Conservation (phyloP, 495 filamentous ascomycete species). For the Penicillium angulare region DNA sequence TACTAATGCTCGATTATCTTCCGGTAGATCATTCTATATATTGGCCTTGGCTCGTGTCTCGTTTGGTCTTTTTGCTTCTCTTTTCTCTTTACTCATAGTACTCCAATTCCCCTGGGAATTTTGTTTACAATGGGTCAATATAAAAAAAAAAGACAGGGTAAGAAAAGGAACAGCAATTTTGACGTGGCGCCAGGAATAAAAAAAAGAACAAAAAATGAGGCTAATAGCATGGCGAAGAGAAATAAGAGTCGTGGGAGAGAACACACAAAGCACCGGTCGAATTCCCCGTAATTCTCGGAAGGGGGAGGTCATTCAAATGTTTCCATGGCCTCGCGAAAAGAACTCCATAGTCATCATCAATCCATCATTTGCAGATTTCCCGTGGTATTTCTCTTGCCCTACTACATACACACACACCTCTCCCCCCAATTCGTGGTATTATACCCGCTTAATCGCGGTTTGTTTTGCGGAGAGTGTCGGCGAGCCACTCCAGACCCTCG, state of each 20-base stretch:
- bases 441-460: constrained; percentile 68
- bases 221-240: constrained; percentile 47
- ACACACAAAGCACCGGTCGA: constrained; percentile 37
- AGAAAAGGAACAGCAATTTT: constrained; percentile 28
- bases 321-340: constrained; percentile 26
- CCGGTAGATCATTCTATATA: background rate
- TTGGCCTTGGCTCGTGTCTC: background rate
- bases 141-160: background rate
- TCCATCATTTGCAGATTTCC: constrained; percentile 41
- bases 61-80: background rate
- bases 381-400: constrained; percentile 42
- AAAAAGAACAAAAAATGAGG: constrained; percentile 41
- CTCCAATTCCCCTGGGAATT: background rate
- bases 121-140: constrained; percentile 1
- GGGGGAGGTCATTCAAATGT: constrained; percentile 5
- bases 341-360: constrained; percentile 42
- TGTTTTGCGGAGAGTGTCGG: constrained; percentile 89
- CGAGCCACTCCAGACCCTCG: constrained; percentile 99
- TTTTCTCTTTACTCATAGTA: background rate
- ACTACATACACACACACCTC: constrained; percentile 23
- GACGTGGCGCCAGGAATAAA: constrained; percentile 39
- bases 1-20: too few species aligned
- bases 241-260: constrained; percentile 40
- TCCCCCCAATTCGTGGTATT: constrained; percentile 20
- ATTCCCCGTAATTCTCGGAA: constrained; percentile 25